Evolutionary conservation across 139 green algal genomes (phyloP), one percentile per base, ranked within the genome.

Genomic region (Nannochloris sp.): DNA sequence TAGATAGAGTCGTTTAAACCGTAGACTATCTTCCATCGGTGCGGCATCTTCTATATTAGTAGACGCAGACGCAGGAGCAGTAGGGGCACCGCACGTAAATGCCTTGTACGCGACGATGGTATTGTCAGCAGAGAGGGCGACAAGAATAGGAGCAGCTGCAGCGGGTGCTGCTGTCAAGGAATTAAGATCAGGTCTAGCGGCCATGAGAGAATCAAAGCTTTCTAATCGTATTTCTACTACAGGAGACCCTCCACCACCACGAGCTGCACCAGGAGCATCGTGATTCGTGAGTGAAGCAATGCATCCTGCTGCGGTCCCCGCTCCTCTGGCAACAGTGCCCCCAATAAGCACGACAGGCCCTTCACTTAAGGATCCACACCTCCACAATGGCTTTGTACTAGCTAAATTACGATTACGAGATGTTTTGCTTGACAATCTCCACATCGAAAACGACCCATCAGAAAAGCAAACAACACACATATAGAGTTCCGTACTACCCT

Each of bases 41-140:
- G n/a, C n/a, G n/a, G n/a, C n/a, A n/a, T n/a, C 54, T 10, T 32
- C 27, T 38, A 38, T 6, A 23, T 38, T 12, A 4, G 53, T 14
- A 14, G 35, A 31, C 2, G 51, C 38, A 13, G 19, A 53, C 25
- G 27, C 27, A 5, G 39, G 47, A 45, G 59, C 47, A 23, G 65
- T 38, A 64, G 46, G 71, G 38, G 31, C 54, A 46, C 45, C 51
- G 24, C 59, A 35, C 29, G 58, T 44, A 45, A 76, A 85, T 25
- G 75, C 81, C 35, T 78, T 75, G 67, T 92, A 95, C 0, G 54
- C 67, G 23, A 96, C 53, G 38, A 95, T 61, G 5, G 39, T 48
- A 34, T 87, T 80, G 47, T 90, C 76, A 8, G 75, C 60, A 0
- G 81, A 68, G 24, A 90, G 70, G 24, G 71, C 65, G 62, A 96